Evolutionary conservation across 805 yeast species (phyloP).

Genomic region (Maudiozyma bulderi): DNA sequence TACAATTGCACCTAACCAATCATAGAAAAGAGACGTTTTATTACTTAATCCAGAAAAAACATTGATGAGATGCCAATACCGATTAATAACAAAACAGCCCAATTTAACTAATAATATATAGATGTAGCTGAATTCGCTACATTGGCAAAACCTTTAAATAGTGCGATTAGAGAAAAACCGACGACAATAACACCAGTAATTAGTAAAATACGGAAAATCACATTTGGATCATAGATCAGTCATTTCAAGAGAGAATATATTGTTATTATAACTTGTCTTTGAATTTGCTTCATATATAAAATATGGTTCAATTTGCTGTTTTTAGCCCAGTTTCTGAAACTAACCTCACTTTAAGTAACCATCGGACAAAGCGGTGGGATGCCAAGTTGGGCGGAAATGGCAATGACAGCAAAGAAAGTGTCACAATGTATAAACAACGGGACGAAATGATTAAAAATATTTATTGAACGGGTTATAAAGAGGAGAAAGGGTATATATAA

Average conservation of each 20-base stretch:
- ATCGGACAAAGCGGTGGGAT: too few relatives aligned
- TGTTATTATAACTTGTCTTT: conserved; percentile 3
- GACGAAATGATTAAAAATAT: too few relatives aligned
- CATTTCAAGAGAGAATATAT: not conserved
- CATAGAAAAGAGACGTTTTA: conserved; percentile 55
- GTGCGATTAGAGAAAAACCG: conserved; percentile 70
- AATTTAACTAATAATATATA: conserved; percentile 31
- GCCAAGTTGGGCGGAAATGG: too few relatives aligned
- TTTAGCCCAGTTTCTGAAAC: too few relatives aligned
- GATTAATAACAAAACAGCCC: conserved; percentile 56
- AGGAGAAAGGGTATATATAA: too few relatives aligned
- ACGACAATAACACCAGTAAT: conserved; percentile 61
- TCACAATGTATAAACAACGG: too few relatives aligned
- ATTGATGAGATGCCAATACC: conserved; percentile 58
- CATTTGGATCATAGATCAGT: conserved; percentile 43
- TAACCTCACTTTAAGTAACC: too few relatives aligned
- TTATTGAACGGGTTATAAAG: too few relatives aligned
- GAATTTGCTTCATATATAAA: not conserved
- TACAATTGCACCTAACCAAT: conserved; percentile 63
- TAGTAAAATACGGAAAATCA: conserved; percentile 60
- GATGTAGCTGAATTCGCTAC: conserved; percentile 28
- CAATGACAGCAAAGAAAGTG: too few relatives aligned
- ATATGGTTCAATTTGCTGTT: too few relatives aligned
- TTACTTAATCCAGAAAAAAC: conserved; percentile 56
- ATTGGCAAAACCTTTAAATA: conserved; percentile 43